Percentiles rank a stretch among this genome's conserved stretches.
Conservation (phyloP, 73 alveolate species). For the Urostyla sp. region DNA sequence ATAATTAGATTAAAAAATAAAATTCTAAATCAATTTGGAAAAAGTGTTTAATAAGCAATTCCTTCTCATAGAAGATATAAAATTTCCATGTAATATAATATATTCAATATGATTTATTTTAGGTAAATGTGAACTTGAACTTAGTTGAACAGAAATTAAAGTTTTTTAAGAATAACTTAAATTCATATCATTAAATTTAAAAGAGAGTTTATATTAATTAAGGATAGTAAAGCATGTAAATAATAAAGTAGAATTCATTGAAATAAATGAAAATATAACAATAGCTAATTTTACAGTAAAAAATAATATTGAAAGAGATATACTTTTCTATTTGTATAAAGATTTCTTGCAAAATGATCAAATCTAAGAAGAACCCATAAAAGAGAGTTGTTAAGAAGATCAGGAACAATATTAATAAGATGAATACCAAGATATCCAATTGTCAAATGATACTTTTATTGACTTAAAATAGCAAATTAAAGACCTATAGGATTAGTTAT, state of each 20-base stretch:
- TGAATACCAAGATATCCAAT: neutral
- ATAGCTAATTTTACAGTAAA: too few species aligned
- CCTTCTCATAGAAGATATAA: neutral
- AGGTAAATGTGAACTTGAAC: neutral
- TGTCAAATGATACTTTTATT: neutral
- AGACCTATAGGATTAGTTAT: slow-evolving; percentile 1
- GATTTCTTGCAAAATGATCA: neutral
- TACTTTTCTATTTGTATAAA: neutral
- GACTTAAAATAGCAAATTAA: neutral
- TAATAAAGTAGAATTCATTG: slow-evolving; percentile 15
- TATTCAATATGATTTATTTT: neutral
- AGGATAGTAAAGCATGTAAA: slow-evolving; percentile 30
- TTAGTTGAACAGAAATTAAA: neutral
- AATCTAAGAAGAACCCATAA: neutral
- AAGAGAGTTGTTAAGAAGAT: neutral
- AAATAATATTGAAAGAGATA: slow-evolving; percentile 46
- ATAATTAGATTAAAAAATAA: neutral
- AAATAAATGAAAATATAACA: slow-evolving; percentile 8
- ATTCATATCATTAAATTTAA: neutral
- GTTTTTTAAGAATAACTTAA: neutral
- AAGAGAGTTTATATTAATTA: neutral
- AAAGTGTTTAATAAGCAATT: neutral
- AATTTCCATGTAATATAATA: neutral
- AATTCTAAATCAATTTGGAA: neutral
- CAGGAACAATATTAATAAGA: neutral